Conservation (phyloP, 106 monocot genomes). For the Platanthera zijinensis region DNA sequence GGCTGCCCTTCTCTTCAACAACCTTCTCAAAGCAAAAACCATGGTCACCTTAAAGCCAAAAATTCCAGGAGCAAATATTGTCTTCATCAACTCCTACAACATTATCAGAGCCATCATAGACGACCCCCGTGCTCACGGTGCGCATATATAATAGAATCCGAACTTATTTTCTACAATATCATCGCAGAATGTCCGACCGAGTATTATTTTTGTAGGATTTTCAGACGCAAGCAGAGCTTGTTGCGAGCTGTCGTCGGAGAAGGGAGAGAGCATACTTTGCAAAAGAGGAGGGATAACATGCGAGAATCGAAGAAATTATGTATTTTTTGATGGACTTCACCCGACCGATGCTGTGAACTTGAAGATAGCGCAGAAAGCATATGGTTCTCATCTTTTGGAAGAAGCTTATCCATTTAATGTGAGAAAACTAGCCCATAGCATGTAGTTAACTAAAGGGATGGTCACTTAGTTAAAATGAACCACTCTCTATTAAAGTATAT, state of each 20-base stretch:
- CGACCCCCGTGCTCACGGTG: constrained; percentile 29
- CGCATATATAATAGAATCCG: not conserved
- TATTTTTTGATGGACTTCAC: constrained; percentile 78
- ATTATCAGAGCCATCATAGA: constrained; percentile 43
- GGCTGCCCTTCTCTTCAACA: constrained; percentile 54
- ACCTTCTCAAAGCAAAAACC: constrained; percentile 13
- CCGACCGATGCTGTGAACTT: constrained; percentile 59
- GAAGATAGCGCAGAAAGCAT: constrained; percentile 45
- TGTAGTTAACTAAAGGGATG: not conserved
- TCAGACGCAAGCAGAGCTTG: constrained; percentile 34
- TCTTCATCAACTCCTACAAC: constrained; percentile 50
- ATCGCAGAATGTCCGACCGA: not conserved
- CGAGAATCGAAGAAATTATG: constrained; percentile 16
- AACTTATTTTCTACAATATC: not conserved
- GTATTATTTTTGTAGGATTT: constrained; percentile 28
- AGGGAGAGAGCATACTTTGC: constrained; percentile 39
- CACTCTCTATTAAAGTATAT: not conserved
- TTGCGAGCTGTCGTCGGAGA: constrained; percentile 27
- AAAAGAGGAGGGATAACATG: constrained; percentile 30
- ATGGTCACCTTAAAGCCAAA: constrained; percentile 13
- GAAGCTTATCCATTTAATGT: constrained; percentile 62
- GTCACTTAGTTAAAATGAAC: not conserved
- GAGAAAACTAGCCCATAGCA: constrained; percentile 17
- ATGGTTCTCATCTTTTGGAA: constrained; percentile 15
- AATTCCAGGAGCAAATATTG: constrained; percentile 38